phyloP scores from a whole-genome alignment of 2,329 filamentous ascomycete genomes.

The Trichoderma arundinaceum region DNA sequence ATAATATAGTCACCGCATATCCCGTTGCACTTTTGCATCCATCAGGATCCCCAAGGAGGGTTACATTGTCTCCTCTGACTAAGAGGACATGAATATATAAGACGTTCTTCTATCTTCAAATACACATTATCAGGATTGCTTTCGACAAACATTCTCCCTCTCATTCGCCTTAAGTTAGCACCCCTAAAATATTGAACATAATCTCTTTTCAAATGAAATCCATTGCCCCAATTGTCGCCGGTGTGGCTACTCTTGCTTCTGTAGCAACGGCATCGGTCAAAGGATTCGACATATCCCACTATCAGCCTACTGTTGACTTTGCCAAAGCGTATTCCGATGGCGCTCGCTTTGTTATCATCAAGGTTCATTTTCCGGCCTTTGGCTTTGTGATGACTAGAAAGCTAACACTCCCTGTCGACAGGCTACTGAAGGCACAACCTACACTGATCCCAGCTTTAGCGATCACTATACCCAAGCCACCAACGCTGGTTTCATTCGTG shows the following conservation, averaged over 20 bases:
- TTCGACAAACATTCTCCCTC: not conserved
- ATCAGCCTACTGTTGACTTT: constrained; percentile 49
- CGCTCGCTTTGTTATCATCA: constrained; percentile 54
- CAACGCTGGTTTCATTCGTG: constrained; percentile 58
- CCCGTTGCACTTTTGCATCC: no score
- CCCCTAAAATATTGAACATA: fast-evolving
- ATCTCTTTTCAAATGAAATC: constrained; percentile 5
- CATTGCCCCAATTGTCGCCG: not conserved
- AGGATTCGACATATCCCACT: constrained; percentile 52
- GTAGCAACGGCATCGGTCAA: constrained; percentile 38
- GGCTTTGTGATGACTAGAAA: no score
- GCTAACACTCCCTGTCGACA: constrained; percentile 35
- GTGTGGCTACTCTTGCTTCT: constrained; percentile 26
- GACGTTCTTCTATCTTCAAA: no score
- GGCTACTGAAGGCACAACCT: constrained; percentile 60
- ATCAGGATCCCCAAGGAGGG: not conserved
- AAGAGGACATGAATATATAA: not conserved
- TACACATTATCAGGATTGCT: not conserved
- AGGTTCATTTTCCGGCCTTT: constrained; percentile 38
- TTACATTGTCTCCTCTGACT: not conserved
- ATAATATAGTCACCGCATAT: not conserved
- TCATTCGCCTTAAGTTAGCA: no score
- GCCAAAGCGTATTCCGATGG: constrained; percentile 45
- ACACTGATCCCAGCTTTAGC: constrained; percentile 53
- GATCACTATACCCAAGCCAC: constrained; percentile 57